Percentiles rank a stretch among this genome's conserved stretches.
Conservation (phyloP, 73 alveolate genomes). For the Paramecium octaurelia region DNA sequence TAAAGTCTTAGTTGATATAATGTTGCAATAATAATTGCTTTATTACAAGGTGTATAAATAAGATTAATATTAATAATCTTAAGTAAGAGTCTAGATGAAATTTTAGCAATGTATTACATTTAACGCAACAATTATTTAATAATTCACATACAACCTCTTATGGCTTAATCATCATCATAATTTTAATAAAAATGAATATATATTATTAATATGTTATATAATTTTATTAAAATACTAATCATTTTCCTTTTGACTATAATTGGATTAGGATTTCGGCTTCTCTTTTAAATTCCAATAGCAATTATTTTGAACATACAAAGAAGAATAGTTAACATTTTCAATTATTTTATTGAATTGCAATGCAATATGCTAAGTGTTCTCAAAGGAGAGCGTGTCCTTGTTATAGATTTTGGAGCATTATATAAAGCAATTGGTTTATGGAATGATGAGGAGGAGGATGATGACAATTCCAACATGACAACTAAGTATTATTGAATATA, state of each 20-base stretch:
- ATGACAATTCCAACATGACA: neutral
- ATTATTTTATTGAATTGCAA: neutral
- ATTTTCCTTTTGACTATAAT: neutral
- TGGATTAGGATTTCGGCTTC: neutral
- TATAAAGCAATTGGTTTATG: neutral
- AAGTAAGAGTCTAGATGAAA: neutral
- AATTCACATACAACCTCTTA: neutral
- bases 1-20: neutral
- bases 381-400: neutral
- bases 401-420: conserved; percentile 25
- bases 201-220: neutral
- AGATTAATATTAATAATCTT: neutral
- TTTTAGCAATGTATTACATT: neutral
- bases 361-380: neutral
- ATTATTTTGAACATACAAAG: neutral
- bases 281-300: neutral
- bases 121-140: neutral
- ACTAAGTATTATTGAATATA: conserved; percentile 14
- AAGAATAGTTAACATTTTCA: neutral
- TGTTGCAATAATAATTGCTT: neutral
- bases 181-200: neutral
- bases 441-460: neutral
- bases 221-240: neutral
- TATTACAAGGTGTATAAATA: neutral
- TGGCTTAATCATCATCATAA: neutral